Conservation (phyloP, 2,329 filamentous ascomycete genomes). For the Apiospora malaysiana region DNA sequence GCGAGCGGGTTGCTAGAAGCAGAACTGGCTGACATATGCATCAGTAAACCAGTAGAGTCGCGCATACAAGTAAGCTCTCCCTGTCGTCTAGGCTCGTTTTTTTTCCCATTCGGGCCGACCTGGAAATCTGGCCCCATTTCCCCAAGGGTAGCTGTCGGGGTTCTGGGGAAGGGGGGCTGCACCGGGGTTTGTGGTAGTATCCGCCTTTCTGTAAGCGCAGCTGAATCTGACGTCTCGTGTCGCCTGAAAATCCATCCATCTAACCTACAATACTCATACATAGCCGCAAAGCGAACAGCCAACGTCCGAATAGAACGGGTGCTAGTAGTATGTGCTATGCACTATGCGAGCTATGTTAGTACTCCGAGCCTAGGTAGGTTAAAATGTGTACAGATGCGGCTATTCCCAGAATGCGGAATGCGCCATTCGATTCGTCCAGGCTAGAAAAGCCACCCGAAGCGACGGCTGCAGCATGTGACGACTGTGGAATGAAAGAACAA, state of each 20-base stretch:
- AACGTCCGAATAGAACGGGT: no score
- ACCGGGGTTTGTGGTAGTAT: neutral
- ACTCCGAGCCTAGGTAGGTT: neutral
- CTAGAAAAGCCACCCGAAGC: neutral
- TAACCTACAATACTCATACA: no score
- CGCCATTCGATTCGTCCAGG: neutral
- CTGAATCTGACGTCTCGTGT: neutral
- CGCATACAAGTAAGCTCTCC: neutral
- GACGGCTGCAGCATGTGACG: slow-evolving; percentile 4
- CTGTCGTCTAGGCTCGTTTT: neutral
- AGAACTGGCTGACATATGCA: neutral
- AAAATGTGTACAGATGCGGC: neutral
- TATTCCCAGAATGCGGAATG: neutral
- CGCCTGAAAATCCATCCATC: neutral
- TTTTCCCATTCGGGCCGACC: slow-evolving; percentile 19
- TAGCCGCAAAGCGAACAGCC: no score
- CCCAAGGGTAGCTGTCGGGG: neutral
- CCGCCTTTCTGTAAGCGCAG: neutral
- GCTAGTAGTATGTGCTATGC: no score
- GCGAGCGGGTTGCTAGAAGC: neutral
- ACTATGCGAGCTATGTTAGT: no score
- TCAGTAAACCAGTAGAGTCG: neutral
- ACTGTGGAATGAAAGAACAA: neutral
- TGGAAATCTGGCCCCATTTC: slow-evolving; percentile 8
- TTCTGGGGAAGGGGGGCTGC: neutral